phyloP scores from a whole-genome alignment of 352 stramenopile genomes.

The Blastocystis sp. region DNA sequence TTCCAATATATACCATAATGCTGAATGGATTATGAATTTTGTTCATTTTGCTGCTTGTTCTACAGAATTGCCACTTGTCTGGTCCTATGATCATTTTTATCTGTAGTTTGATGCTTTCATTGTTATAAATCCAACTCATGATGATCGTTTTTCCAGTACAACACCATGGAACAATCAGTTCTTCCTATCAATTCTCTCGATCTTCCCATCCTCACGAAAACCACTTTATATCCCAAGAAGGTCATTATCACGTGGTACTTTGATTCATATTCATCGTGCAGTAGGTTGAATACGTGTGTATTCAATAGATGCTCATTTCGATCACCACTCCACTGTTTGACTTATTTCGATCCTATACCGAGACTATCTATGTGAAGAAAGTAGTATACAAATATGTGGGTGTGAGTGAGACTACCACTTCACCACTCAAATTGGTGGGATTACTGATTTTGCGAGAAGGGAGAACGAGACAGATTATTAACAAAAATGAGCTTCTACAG shows the following conservation, averaged over 20 bases:
- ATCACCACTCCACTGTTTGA: constrained; percentile 15
- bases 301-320: constrained; percentile 5
- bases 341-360: neutral
- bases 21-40: constrained; percentile 30
- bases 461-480: neutral
- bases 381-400: neutral
- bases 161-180: neutral
- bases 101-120: constrained; percentile 11
- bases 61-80: neutral
- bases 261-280: neutral
- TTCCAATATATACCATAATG: constrained; percentile 39
- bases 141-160: neutral
- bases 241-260: neutral
- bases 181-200: neutral
- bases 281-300: neutral
- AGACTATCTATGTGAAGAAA: constrained; percentile 21
- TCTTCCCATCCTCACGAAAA: neutral
- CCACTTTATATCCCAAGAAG: neutral
- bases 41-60: neutral
- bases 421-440: neutral
- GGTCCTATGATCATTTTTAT: neutral
- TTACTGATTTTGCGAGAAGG: neutral
- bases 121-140: neutral
- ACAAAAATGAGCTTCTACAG: neutral
- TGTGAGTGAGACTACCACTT: neutral